Base-by-base conservation (phyloP, 1,284 basidiomycete genomes). In the Rhodotorula sp. region DNA sequence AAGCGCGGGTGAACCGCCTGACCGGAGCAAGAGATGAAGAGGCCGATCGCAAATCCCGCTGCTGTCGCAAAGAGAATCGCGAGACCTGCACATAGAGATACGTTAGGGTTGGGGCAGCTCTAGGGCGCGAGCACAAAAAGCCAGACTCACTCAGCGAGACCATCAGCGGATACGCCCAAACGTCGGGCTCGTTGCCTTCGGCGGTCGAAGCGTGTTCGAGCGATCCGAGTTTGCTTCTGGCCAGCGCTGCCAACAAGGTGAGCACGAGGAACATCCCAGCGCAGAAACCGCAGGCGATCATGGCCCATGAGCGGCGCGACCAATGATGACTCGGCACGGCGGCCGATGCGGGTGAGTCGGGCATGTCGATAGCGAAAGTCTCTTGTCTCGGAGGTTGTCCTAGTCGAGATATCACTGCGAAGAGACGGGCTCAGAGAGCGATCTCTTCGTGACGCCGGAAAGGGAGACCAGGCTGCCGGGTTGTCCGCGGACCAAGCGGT, bases 401-500 rank as follows among this genome's bases (percentile, higher is more conserved):
- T 42, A 42, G 37, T 12, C 26, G 53, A 45, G 17, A 15, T 6
- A 24, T 7, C n/a, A 24, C 18, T 22, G 12, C 24, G 7, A n/a
- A 2, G 30, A 26, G 30, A 29, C 8, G 26, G 17, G 15, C 57
- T 59, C 56, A 53, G 48, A 37, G 24, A 29, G 49, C 22, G 22
- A 24, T n/a, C 49, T 51, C 24, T 1, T n/a, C 22, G 49, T 24
- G 5, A 33, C n/a, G 48, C 20, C 3, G 46, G 15, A n/a, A 17
- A 33, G 29, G 20, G 33, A 26, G 10, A 18, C 12, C 15, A 17
- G 26, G 26, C 24, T 18, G 24, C 14, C 37, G 60, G 37, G 29
- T 26, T 42, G n/a, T 62, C 60, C 60, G 60, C 37, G 51, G 60
- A 53, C 24, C 22, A 17, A 44, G 37, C 37, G 37, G 37, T 42